A percentile compares a stretch with the other conserved stretches of the same genome.
Conservation (phyloP, 306 rosid species). For the Boehmeria nivea region DNA sequence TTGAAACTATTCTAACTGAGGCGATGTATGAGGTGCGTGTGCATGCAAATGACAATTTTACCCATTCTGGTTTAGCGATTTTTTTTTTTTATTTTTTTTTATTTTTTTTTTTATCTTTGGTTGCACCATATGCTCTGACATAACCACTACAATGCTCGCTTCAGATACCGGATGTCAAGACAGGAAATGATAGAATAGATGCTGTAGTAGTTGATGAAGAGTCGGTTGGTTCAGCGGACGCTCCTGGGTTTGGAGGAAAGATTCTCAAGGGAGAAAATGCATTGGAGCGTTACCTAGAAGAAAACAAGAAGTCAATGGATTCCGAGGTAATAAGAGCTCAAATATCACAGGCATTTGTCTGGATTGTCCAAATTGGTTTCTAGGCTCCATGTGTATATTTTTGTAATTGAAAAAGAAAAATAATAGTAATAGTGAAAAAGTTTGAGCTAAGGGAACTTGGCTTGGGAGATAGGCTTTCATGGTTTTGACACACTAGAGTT, state of each 20-base stretch:
- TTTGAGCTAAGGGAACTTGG: neutral
- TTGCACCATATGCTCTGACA: slow-evolving; percentile 4
- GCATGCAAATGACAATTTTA: no score
- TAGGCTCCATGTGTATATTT: slow-evolving; percentile 10
- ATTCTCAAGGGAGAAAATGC: slow-evolving; percentile 72
- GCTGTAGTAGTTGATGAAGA: slow-evolving; percentile 82
- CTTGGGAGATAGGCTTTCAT: neutral
- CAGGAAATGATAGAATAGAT: slow-evolving; percentile 69
- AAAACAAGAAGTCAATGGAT: slow-evolving; percentile 44
- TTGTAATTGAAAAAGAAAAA: no score
- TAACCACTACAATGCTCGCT: slow-evolving; percentile 14
- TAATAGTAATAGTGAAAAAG: no score
- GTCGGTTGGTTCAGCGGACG: slow-evolving; percentile 54
- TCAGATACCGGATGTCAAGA: slow-evolving; percentile 78
- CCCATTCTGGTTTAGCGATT: neutral
- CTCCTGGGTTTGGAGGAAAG: slow-evolving; percentile 75
- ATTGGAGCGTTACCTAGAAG: slow-evolving; percentile 49
- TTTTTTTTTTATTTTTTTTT: neutral
- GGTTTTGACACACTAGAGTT: no score
- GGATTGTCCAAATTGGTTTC: neutral
- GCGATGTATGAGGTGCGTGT: slow-evolving; percentile 87
- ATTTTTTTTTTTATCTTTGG: neutral
- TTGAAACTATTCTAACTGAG: slow-evolving; percentile 80
- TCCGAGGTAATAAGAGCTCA: slow-evolving; percentile 50
- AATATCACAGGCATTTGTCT: no score